These are phyloP conservation scores for Debaryomyces maramus DNA, from an alignment of 805 yeast species.

Conservation along the genomic window DNA sequence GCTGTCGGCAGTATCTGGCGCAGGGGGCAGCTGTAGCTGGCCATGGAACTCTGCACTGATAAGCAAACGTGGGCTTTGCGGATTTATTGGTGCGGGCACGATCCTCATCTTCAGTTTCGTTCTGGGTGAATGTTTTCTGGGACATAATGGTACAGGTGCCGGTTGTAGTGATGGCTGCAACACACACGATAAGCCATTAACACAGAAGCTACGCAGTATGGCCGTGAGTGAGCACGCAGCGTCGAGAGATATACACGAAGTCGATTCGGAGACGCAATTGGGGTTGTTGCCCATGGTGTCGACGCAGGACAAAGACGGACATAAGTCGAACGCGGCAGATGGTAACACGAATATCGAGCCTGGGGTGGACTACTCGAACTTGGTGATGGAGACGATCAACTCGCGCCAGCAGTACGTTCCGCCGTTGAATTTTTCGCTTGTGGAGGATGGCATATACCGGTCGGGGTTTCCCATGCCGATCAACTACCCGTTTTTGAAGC, in stretches of 20 bases:
- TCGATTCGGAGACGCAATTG: conserved; percentile 9
- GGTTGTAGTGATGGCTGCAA: no score
- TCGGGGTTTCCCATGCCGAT: conserved; percentile 92
- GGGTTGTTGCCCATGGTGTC: conserved; percentile 12
- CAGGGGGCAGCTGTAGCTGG: no score
- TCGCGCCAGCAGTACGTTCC: conserved; percentile 56
- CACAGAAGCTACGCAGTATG: no score
- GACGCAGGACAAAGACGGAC: neutral
- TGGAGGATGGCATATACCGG: conserved; percentile 83
- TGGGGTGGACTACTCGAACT: conserved; percentile 4
- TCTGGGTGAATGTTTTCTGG: no score
- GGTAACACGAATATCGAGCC: neutral
- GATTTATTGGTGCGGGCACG: no score
- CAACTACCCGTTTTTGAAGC: conserved; percentile 76
- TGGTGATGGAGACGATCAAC: conserved; percentile 8
- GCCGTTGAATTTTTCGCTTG: conserved; percentile 86
- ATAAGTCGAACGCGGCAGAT: neutral
- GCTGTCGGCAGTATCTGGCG: no score
- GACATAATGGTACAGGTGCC: no score
- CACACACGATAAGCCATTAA: no score
- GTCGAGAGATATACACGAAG: conserved; percentile 9
- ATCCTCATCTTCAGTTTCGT: no score
- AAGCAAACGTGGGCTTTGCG: no score
- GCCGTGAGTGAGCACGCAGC: no score
- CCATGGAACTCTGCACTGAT: no score